Evolutionary conservation across 495 filamentous ascomycete genomes (phyloP).

Genomic region (Aspergillus avenaceus): DNA sequence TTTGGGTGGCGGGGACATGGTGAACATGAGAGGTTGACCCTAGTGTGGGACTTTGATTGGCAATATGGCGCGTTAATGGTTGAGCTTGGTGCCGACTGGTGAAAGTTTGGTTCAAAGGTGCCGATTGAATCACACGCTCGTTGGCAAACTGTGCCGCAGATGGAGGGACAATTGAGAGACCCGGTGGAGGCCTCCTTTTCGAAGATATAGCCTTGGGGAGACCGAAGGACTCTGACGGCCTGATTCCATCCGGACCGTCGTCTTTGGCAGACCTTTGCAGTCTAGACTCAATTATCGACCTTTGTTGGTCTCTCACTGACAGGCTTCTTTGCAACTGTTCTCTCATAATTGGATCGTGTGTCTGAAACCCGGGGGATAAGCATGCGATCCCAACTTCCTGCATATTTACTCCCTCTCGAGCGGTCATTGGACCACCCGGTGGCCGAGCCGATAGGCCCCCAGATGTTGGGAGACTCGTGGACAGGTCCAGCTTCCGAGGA

Average conservation of each 20-base stretch:
- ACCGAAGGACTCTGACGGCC: conserved; percentile 50
- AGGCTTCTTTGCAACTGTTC: conserved; percentile 93
- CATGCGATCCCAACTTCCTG: conserved; percentile 94
- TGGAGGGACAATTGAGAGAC: conserved; percentile 91
- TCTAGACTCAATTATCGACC: conserved; percentile 89
- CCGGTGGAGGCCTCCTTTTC: conserved; percentile 79
- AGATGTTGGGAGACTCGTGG: conserved; percentile 61
- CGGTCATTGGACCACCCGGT: conserved; percentile 74
- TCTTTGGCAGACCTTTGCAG: conserved; percentile 83
- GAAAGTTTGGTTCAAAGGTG: conserved; percentile 92
- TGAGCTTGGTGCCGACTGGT: conserved; percentile 83
- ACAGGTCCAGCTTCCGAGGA: conserved; percentile 85
- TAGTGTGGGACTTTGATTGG: conserved; percentile 81
- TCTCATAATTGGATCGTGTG: conserved; percentile 92
- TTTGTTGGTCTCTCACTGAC: conserved; percentile 88
- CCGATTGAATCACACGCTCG: conserved; percentile 95
- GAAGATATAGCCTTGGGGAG: conserved; percentile 63
- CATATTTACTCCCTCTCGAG: conserved; percentile 73
- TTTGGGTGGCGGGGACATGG: conserved; percentile 82
- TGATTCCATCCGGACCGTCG: conserved; percentile 57
- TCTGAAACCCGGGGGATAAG: conserved; percentile 91
- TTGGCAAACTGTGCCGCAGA: conserved; percentile 94
- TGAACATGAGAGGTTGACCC: conserved; percentile 88
- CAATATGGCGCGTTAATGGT: conserved; percentile 75
- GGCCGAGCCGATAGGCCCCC: conserved; percentile 55